These are phyloP conservation scores for Acacia confusa DNA, from an alignment of 306 rosid genomes.

Conservation along the genomic window DNA sequence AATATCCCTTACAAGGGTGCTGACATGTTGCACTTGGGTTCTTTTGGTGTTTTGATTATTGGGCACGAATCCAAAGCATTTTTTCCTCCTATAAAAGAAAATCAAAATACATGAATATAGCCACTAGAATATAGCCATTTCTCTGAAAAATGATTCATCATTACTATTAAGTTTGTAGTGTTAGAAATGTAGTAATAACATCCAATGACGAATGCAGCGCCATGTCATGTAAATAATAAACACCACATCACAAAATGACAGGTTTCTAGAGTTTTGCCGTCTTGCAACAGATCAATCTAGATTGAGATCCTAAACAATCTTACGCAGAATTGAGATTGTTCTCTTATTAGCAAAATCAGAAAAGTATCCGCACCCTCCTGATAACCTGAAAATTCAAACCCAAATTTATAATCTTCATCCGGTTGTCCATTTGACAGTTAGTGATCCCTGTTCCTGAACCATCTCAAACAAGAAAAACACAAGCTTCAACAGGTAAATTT, in stretches of 20 bases:
- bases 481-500: neutral
- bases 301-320: neutral
- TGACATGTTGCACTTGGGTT: conserved; percentile 39
- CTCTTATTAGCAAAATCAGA: neutral
- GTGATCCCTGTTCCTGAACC: neutral
- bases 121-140: neutral
- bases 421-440: neutral
- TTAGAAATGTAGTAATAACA: too few species aligned
- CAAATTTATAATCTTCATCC: neutral
- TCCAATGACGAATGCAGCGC: too few species aligned
- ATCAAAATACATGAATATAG: conserved; percentile 14
- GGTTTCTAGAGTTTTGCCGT: neutral
- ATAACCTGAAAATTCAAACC: neutral
- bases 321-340: neutral
- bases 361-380: neutral
- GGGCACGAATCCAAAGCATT: conserved; percentile 26
- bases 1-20: conserved; percentile 40
- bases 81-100: conserved; percentile 5
- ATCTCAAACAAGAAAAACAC: neutral
- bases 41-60: conserved; percentile 39
- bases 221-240: neutral
- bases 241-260: neutral
- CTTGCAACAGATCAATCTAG: neutral
- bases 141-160: too few species aligned
- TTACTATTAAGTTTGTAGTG: too few species aligned